Conservation (phyloP, 768 basidiomycete species). For the Pholiota microspora region DNA sequence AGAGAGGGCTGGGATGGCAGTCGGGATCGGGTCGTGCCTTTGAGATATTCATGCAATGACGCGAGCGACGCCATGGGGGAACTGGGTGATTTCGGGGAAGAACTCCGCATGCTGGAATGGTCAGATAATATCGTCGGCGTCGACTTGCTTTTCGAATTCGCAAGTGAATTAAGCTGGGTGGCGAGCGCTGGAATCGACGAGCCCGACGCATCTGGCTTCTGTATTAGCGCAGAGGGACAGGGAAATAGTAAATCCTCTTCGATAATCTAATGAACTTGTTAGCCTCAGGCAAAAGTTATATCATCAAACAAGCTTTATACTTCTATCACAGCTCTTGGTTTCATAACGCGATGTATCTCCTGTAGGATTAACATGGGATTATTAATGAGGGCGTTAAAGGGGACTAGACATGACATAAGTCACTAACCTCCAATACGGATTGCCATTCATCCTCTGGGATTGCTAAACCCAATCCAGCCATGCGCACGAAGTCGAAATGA, state of each 20-base stretch:
- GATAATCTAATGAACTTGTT: constrained; percentile 44
- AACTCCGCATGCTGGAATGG: not conserved
- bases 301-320: constrained; percentile 27
- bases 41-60: constrained; percentile 5
- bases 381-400: not conserved
- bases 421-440: constrained; percentile 64
- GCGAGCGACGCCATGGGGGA: constrained; percentile 20
- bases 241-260: constrained; percentile 78
- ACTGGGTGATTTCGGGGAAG: constrained; percentile 9
- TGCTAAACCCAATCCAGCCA: constrained; percentile 61
- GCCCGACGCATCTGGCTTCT: constrained; percentile 17
- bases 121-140: constrained; percentile 5
- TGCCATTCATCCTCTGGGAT: constrained; percentile 80
- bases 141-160: constrained; percentile 12
- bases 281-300: not conserved
- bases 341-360: constrained; percentile 70
- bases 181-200: constrained; percentile 13
- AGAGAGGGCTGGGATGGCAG: constrained; percentile 4
- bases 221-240: constrained; percentile 29
- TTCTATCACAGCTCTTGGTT: constrained; percentile 62
- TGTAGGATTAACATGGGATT: constrained; percentile 22
- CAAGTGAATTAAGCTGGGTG: constrained; percentile 7
- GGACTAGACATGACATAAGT: constrained; percentile 13
- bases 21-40: not conserved
- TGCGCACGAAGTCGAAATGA: constrained; percentile 65